Percentiles rank a stretch among this genome's conserved stretches.
Evolutionary conservation across 1,284 basidiomycete species (phyloP).

Genomic region (Ceratobasidium sp.): DNA sequence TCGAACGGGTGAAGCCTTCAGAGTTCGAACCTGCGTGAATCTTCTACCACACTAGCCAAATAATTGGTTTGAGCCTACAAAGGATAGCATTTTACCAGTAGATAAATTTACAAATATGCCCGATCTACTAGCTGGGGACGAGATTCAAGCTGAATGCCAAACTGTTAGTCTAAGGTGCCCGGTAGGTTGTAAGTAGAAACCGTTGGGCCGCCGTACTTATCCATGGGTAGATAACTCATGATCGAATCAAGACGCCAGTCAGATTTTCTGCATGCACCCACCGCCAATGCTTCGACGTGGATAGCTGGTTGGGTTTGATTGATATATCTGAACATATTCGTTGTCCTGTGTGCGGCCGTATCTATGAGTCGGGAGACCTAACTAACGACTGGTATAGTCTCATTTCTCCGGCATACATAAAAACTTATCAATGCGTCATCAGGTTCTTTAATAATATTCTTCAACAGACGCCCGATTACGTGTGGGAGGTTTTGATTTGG

Average conservation of each 20-base stretch:
- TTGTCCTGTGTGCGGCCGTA: background rate
- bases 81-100: too few relatives aligned
- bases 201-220: background rate
- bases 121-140: background rate
- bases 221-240: background rate
- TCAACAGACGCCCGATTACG: background rate
- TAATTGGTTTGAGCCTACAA: too few relatives aligned
- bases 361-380: background rate
- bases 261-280: conserved; percentile 1
- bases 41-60: too few relatives aligned
- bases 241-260: background rate
- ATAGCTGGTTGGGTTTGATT: background rate
- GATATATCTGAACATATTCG: background rate
- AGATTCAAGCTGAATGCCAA: background rate
- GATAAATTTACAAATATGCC: background rate
- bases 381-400: conserved; percentile 1
- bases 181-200: background rate
- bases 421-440: background rate
- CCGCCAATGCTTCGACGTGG: conserved; percentile 10
- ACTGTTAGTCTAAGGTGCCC: background rate
- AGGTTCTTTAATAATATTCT: background rate
- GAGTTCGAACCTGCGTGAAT: too few relatives aligned
- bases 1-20: too few relatives aligned
- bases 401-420: background rate
- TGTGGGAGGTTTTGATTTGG: background rate